phyloP scores from a whole-genome alignment of 2,329 filamentous ascomycete genomes.

The Neopestalotiopsis sp. region DNA sequence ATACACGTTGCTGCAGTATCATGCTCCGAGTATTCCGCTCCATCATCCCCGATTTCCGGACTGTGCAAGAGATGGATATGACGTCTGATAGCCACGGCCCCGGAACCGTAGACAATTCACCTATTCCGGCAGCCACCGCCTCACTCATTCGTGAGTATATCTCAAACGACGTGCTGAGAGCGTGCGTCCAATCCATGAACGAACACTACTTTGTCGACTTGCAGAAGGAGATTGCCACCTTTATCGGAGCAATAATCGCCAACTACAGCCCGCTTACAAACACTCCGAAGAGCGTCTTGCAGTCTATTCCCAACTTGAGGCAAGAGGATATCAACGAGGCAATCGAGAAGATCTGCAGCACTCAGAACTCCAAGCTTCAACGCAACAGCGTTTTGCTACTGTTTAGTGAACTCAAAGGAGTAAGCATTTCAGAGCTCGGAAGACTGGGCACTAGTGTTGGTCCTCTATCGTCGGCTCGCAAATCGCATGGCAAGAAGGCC shows the following conservation, averaged over 20 bases:
- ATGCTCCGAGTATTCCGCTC: conserved; percentile 86
- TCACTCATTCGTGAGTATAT: conserved; percentile 86
- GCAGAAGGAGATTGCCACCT: conserved; percentile 85
- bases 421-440: conserved; percentile 92
- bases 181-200: conserved; percentile 87
- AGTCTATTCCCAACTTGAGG: conserved; percentile 79
- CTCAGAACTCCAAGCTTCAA: conserved; percentile 73
- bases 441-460: conserved; percentile 67
- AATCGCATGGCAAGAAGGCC: conserved; percentile 40
- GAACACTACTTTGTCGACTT: conserved; percentile 97
- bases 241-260: conserved; percentile 85
- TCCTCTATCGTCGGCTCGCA: conserved; percentile 36
- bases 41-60: conserved; percentile 77
- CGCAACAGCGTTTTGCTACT: conserved; percentile 82
- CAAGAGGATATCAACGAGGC: conserved; percentile 69
- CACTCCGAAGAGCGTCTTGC: conserved; percentile 77
- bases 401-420: conserved; percentile 83
- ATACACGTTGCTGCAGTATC: conserved; percentile 85
- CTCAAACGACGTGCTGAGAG: conserved; percentile 84
- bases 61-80: conserved; percentile 17
- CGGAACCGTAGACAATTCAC: conserved; percentile 41
- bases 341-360: conserved; percentile 63
- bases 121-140: conserved; percentile 59
- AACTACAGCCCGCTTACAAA: conserved; percentile 73
- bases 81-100: conserved; percentile 19